Conservation (phyloP, 352 stramenopile genomes). For the Lagenidium giganteum region DNA sequence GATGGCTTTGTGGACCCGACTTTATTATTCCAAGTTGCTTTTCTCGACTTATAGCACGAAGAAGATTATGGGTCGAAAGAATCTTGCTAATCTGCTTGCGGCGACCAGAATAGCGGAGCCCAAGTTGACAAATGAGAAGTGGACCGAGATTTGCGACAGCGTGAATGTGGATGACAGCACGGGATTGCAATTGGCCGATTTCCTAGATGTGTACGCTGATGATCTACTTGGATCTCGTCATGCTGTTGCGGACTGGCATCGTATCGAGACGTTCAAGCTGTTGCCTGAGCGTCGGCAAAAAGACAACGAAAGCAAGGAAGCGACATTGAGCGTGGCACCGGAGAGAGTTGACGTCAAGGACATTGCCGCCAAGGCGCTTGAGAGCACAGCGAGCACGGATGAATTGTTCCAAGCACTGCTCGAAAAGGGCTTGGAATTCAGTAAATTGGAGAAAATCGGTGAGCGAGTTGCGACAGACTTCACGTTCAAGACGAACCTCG, state of each 20-base stretch:
- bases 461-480: slow-evolving; percentile 18
- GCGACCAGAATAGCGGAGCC: slow-evolving; percentile 29
- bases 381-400: slow-evolving; percentile 34
- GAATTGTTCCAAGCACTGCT: slow-evolving; percentile 44
- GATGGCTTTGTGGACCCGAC: slow-evolving; percentile 34
- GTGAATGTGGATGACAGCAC: slow-evolving; percentile 25
- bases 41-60: slow-evolving; percentile 35
- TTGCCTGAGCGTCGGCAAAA: slow-evolving; percentile 28
- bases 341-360: slow-evolving; percentile 48
- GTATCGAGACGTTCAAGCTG: slow-evolving; percentile 55
- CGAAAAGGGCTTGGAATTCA: slow-evolving; percentile 36
- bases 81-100: slow-evolving; percentile 30
- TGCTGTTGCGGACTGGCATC: slow-evolving; percentile 41
- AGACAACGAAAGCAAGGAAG: slow-evolving; percentile 36
- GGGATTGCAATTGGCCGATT: slow-evolving; percentile 25
- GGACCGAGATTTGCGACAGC: slow-evolving; percentile 31
- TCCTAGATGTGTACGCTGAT: slow-evolving; percentile 37
- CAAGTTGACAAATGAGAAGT: slow-evolving; percentile 38
- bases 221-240: slow-evolving; percentile 32
- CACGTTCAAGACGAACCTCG: slow-evolving; percentile 21
- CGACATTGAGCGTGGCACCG: slow-evolving; percentile 33
- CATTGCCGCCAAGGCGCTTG: slow-evolving; percentile 32
- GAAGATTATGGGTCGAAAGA: slow-evolving; percentile 33
- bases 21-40: slow-evolving; percentile 46
- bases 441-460: slow-evolving; percentile 33